Evolutionary conservation across 164 flowering plant genomes (phyloP), one percentile per base, ranked within the genome.

Genomic region (Nelumbo lutea): DNA sequence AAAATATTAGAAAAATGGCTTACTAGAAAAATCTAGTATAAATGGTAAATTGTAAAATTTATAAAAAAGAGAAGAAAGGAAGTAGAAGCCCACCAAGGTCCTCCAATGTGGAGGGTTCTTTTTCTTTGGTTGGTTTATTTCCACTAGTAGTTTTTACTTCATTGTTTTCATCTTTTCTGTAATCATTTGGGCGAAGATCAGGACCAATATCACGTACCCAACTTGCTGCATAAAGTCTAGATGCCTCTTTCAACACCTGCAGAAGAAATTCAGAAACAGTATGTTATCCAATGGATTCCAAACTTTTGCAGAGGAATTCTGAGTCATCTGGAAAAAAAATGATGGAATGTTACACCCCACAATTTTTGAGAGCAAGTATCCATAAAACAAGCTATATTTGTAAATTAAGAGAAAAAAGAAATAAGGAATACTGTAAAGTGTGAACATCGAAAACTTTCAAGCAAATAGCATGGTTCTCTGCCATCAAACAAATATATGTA

Each of bases 151-250:
- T 42, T 50, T 76, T 69, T 73, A 72, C 80, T 59, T 66, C 79
- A 50, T 10, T 61, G 38, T 69, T 80, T 59, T 76, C 78, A 58
- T 75, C 44, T 69, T 80, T 83, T 76, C 83, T 85, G 65, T 84
- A 84, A 59, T 89, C 90, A 76, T 87, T 72, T 62, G 94, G 96
- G 27, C 87, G 80, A 65, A 90, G 93, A 4, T 94, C 95, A 69
- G 93, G 95, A 74, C 95, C 96, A 73, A 93, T 91, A 80, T 91
- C 96, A 15, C 94, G 79, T n/a, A 91, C 94, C 94, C 97, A 93
- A 72, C 96, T 91, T 9, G 98, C 98, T 58, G 83, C 88, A 74
- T 86, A 93, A 9, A 93, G 87, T 78, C 95, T 83, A 50, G 86
- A 77, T 51, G 98, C 91, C 75, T 88, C 80, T 79, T 88, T 87